Evolutionary conservation across 371 early-diverging fungal genomes (phyloP), one percentile per base, ranked within the genome.

Genomic region (Chytridium lagenaria): DNA sequence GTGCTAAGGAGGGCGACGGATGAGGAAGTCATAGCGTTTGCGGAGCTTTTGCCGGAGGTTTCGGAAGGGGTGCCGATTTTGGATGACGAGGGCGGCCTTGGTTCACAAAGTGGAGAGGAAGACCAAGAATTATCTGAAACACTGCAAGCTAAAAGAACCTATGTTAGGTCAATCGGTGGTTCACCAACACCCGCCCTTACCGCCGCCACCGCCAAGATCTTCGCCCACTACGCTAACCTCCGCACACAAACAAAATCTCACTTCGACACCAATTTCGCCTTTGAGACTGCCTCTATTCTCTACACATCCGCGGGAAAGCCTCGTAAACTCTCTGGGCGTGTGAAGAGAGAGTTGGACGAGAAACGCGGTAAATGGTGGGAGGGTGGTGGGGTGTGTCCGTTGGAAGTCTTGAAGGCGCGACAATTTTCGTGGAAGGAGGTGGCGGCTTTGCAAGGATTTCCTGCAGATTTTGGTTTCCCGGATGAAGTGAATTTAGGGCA

Each of bases 341-440:
- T 37, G 26, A 69, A 52, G 16, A 57, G 39, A 30, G 59, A 86
- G 3, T 70, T 88, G 37, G 71, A 73, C 33, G 68, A 59, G 59
- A 63, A 67, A 33, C 55, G 68, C 2, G 73, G 73, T 12, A 59
- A 57, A 30, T 73, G 73, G 73, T 68, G 68, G 31, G 68, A 73
- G 28, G 23, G 31, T 0, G 22, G 59, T 16, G 61, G 37, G 33
- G 28, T 22, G 30, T 73, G 68, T 59, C 73, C 73, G 31, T 36
- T 73, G 40, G 55, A 87, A 1, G 78, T 80, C 3, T 80, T 93
- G 31, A 91, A 91, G 0, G 78, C 91, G 36, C 85, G 93, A 26
- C 93, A 90, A 75, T 89, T 93, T 71, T 88, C 90, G 0, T 92
- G 93, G 2, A 83, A 78, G 19, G 93, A 94, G 69, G 86, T 93